phyloP scores from a whole-genome alignment of 805 yeast genomes.

The Candida germanica region DNA sequence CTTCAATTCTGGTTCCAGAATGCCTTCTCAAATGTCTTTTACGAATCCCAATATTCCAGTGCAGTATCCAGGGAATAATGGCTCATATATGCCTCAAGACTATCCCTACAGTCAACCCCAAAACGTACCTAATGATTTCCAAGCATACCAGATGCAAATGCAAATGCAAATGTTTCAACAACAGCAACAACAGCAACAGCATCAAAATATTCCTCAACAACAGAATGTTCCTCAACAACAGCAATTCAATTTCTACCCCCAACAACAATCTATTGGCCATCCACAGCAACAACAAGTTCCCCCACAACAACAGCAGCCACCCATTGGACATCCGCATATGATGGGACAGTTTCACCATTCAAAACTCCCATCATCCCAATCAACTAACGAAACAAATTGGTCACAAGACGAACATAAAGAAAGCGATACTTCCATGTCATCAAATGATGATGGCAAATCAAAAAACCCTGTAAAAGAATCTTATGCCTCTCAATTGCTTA shows the following conservation, averaged over 20 bases:
- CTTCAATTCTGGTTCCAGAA: conserved; percentile 10
- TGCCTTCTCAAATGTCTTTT: conserved; percentile 10
- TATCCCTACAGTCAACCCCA: neutral
- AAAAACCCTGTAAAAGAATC: conserved; percentile 45
- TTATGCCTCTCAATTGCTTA: conserved; percentile 38
- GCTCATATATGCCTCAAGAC: conserved; percentile 2
- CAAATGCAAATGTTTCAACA: conserved; percentile 29
- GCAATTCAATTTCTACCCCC: conserved; percentile 13
- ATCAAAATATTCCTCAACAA: neutral
- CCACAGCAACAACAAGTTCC: conserved; percentile 13
- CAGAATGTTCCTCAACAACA: conserved; percentile 2
- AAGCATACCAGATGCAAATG: conserved; percentile 21
- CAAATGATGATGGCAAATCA: conserved; percentile 21
- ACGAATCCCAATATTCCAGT: conserved; percentile 7
- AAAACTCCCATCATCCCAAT: conserved; percentile 27
- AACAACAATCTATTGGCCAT: conserved; percentile 14
- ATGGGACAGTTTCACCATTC: conserved; percentile 19
- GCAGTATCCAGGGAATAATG: conserved; percentile 5
- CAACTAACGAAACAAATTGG: conserved; percentile 45
- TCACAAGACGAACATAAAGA: conserved; percentile 41
- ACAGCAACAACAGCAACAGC: conserved; percentile 12
- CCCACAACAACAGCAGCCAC: conserved; percentile 19
- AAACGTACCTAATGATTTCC: conserved; percentile 17
- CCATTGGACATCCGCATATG: conserved; percentile 15
- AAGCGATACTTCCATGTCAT: conserved; percentile 39